Conservation (phyloP, 352 stramenopile genomes). For the Discostella stelligera region DNA sequence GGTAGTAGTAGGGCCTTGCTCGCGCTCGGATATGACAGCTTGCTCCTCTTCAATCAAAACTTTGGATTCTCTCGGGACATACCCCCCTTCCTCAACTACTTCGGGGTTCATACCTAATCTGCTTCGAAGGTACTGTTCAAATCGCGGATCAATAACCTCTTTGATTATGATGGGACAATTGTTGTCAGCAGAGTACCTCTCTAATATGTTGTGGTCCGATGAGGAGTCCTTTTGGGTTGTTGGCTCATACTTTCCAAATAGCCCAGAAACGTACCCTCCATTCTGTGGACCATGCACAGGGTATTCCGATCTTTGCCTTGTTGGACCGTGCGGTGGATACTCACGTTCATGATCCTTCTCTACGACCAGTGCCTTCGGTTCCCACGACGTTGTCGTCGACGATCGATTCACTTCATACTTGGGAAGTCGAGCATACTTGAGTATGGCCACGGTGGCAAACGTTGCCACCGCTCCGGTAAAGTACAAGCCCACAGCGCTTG, state of each 20-base stretch:
- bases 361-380: background rate
- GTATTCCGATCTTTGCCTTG: background rate
- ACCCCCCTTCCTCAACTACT: background rate
- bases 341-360: background rate
- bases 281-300: background rate
- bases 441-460: slow-evolving; percentile 54
- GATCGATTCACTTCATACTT: slow-evolving; percentile 24
- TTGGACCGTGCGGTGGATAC: background rate
- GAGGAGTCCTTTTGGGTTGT: background rate
- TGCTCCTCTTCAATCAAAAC: slow-evolving; percentile 28
- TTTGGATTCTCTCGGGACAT: background rate
- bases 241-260: background rate
- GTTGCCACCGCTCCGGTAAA: slow-evolving; percentile 47
- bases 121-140: slow-evolving; percentile 25
- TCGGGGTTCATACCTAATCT: background rate
- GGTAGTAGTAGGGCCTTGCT: too few relatives aligned
- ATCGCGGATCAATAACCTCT: slow-evolving; percentile 13
- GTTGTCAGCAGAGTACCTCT: background rate
- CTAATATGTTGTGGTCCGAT: background rate
- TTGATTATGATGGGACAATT: slow-evolving; percentile 20
- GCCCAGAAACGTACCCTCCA: background rate
- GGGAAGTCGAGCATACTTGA: slow-evolving; percentile 54
- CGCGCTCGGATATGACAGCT: slow-evolving; percentile 1
- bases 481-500: slow-evolving; percentile 65
- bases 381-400: background rate